Conservation (phyloP, 305 asterid genomes). For the Solanum hybrid region DNA sequence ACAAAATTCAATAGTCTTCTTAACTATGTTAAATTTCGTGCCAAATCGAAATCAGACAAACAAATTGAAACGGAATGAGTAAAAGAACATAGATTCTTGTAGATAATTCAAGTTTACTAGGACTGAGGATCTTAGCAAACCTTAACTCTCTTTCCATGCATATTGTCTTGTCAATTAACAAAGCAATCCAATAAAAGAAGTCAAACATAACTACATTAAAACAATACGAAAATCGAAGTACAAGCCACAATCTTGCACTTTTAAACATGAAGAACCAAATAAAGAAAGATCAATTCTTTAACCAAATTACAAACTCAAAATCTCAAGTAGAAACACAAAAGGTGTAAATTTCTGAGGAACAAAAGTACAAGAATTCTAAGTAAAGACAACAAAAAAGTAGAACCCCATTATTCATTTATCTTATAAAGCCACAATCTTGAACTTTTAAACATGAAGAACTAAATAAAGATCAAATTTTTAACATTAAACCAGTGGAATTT, state of each 20-base stretch:
- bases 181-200: too few relatives aligned
- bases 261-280: background rate
- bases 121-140: background rate
- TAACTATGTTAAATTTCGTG: background rate
- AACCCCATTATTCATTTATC: background rate
- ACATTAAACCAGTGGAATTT: background rate
- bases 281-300: background rate
- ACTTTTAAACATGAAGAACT: background rate
- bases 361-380: background rate
- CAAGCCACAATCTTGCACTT: too few relatives aligned
- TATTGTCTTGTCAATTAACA: too few relatives aligned
- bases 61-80: background rate
- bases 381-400: background rate
- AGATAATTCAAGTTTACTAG: background rate
- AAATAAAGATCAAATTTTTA: background rate
- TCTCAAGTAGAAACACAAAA: background rate
- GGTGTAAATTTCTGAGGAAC: too few relatives aligned
- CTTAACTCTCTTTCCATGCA: background rate
- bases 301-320: background rate
- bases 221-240: too few relatives aligned
- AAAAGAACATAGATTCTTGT: background rate
- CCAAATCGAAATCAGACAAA: background rate
- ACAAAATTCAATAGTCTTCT: background rate
- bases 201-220: too few relatives aligned
- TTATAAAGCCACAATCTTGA: background rate